Evolutionary conservation across 495 filamentous ascomycete species (phyloP), one percentile per base, ranked within the genome.

Genomic region (Symbiotaphrina buchneri): DNA sequence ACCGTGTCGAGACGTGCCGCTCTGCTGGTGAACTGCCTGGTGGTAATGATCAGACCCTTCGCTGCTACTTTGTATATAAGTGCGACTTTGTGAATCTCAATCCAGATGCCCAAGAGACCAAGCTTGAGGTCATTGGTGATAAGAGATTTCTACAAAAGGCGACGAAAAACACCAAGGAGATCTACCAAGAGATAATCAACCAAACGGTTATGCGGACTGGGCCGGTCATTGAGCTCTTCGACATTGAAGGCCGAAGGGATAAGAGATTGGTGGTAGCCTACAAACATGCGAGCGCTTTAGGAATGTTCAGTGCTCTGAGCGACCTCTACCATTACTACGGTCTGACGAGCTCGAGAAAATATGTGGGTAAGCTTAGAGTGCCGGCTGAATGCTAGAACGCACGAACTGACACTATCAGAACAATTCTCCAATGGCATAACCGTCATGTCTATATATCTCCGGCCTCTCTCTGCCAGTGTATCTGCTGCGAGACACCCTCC

Each of bases 311-410:
- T 39, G 83, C 87, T 15, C 53, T 97, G 33, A 91, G 80, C 36
- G 90, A 95, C 49, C 59, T 97, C 15, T 97, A 97, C 53, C 87
- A 97, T 56, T 94, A 93, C 61, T 95, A 97, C 46, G 90, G 90
- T 16, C 66, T 93, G 30, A 95, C 87, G 1, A 91, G 80, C 48
- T 82, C 87, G 1, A 68, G 87, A 31, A 97, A 97, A 57, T 97
- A 97, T 44, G 76, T 95, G 17, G 47, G 39, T 36, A 23, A 0
- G 39, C 35, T 10, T 13, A 4, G 11, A 10, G 18, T 5, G n/a
- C n/a, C n/a, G n/a, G n/a, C n/a, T n/a, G n/a, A n/a, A n/a, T n/a
- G n/a, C n/a, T n/a, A n/a, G n/a, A n/a, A 18, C 33, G 40, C 18
- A 44, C n/a, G n/a, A n/a, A n/a, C n/a, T n/a, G 22, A 28, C n/a